A percentile compares a stretch with the other conserved stretches of the same genome.
Evolutionary conservation across 2,329 filamentous ascomycete species (phyloP).

Genomic region (Cladosporium sp.): DNA sequence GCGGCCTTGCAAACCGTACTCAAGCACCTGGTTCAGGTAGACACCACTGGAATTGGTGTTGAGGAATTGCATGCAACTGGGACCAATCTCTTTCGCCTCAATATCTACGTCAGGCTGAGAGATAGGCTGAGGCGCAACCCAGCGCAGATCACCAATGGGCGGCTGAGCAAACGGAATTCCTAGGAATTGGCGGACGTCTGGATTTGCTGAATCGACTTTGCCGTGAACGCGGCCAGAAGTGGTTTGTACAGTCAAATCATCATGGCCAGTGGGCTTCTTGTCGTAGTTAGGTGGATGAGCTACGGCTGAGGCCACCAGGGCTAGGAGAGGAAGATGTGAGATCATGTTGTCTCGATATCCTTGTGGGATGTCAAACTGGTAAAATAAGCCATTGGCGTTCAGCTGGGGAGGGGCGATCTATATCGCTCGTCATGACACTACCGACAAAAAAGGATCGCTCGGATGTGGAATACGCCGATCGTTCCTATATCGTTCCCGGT

Average conservation of each 20-base stretch:
- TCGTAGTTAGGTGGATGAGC: slow-evolving; percentile 1
- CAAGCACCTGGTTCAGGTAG: slow-evolving; percentile 22
- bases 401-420: too few species aligned
- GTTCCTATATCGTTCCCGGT: background rate
- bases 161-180: slow-evolving; percentile 25
- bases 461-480: background rate
- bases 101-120: slow-evolving; percentile 19
- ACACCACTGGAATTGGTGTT: slow-evolving; percentile 17
- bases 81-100: slow-evolving; percentile 23
- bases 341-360: background rate
- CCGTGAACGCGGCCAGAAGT: slow-evolving; percentile 27
- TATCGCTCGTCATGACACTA: too few species aligned
- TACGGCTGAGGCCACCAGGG: background rate
- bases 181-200: slow-evolving; percentile 50
- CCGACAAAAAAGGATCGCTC: too few species aligned
- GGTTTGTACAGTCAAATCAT: slow-evolving; percentile 6
- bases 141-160: slow-evolving; percentile 21
- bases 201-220: slow-evolving; percentile 60
- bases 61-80: slow-evolving; percentile 26
- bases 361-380: too few species aligned
- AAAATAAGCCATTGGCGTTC: too few species aligned
- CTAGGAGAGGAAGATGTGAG: background rate
- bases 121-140: slow-evolving; percentile 19
- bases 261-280: background rate
- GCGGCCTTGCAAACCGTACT: slow-evolving; percentile 28